Evolutionary conservation across 495 filamentous ascomycete species (phyloP), one percentile per base, ranked within the genome.

Genomic region (Amphirosellinia nigrospora): DNA sequence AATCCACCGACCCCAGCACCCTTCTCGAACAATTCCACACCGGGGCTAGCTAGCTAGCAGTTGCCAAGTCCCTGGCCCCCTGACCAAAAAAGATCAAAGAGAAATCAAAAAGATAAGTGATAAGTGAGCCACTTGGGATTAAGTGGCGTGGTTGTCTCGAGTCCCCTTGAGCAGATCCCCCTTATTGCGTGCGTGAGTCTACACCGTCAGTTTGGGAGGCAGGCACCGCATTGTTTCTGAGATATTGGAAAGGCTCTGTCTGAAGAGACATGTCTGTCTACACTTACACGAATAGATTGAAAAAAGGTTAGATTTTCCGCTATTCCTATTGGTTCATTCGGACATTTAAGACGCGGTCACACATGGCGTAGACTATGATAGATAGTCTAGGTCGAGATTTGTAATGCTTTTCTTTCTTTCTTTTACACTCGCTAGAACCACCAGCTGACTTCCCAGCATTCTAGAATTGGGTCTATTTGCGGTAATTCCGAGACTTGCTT

Each of bases 21-120:
- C 58, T 61, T 61, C 58, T 61, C n/a, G 58, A 61, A 43, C 58
- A 34, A 41, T 61, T 61, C 58, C 36, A 43, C 3, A 36, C 36
- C 21, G 21, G 36, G 11, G n/a, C n/a, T n/a, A n/a, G n/a, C n/a
- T n/a, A n/a, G n/a, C n/a, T n/a, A n/a, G n/a, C 58, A 41, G 58
- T 36, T 8, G 3, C 30, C 55, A 58, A 21, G 16, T 58, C 11
- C 50, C 26, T 13, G 23, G 50, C 15, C 32, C 30, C 55, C 19
- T 36, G 9, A 36, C n/a, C n/a, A 13, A 36, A 34, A 9, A n/a
- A 9, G 16, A 32, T 3, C 4, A 1, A 11, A 36, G n/a, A 9
- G 2, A 2, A 30, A 32, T 3, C n/a, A n/a, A 7, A 1, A 11
- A 21, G 30, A 58, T 1, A 21, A 36, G 11, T 2, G 2, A 34